These are phyloP conservation scores for Apiospora marii DNA, from an alignment of 2,329 filamentous ascomycete species.

Conservation along the genomic window DNA sequence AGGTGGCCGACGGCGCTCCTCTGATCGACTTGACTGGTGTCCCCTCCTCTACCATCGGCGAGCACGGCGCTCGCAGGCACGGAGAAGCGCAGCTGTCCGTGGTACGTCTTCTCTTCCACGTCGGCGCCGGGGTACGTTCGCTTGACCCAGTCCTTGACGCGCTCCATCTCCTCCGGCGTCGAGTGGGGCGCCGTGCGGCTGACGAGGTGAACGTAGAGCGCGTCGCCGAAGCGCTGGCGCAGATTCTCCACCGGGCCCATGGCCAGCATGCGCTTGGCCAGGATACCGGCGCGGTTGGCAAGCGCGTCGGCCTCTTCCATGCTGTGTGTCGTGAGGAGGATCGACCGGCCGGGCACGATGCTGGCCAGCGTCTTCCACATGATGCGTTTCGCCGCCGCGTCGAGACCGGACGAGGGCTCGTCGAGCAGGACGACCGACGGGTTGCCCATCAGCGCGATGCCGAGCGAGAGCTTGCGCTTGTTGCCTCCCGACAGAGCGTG, in stretches of 20 bases:
- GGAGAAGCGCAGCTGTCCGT: constrained; percentile 88
- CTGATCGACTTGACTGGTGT: constrained; percentile 28
- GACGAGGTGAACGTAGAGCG: constrained; percentile 83
- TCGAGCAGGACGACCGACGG: constrained; percentile 87
- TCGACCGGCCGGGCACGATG: constrained; percentile 78
- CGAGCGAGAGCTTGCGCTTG: constrained; percentile 89
- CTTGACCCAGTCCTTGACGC: constrained; percentile 71
- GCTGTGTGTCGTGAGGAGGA: constrained; percentile 89
- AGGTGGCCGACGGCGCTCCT: constrained; percentile 69
- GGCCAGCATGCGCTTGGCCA: constrained; percentile 86
- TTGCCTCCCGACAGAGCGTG: constrained; percentile 86
- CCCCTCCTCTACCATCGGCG: constrained; percentile 27
- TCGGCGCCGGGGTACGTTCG: constrained; percentile 68
- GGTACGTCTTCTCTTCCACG: constrained; percentile 78
- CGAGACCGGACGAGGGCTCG: constrained; percentile 87
- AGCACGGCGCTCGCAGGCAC: constrained; percentile 62
- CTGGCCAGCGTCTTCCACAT: constrained; percentile 89
- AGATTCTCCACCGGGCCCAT: constrained; percentile 79
- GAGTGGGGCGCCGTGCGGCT: constrained; percentile 79
- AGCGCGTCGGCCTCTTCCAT: constrained; percentile 97
- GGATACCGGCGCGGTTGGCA: constrained; percentile 83
- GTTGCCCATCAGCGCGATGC: constrained; percentile 92
- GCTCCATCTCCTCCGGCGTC: constrained; percentile 69
- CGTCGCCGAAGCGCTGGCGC: constrained; percentile 77
- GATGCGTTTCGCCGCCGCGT: constrained; percentile 87